Evolutionary conservation across 2,329 filamentous ascomycete genomes (phyloP), one percentile per base, ranked within the genome.

Genomic region (Pleurostoma richardsiae): DNA sequence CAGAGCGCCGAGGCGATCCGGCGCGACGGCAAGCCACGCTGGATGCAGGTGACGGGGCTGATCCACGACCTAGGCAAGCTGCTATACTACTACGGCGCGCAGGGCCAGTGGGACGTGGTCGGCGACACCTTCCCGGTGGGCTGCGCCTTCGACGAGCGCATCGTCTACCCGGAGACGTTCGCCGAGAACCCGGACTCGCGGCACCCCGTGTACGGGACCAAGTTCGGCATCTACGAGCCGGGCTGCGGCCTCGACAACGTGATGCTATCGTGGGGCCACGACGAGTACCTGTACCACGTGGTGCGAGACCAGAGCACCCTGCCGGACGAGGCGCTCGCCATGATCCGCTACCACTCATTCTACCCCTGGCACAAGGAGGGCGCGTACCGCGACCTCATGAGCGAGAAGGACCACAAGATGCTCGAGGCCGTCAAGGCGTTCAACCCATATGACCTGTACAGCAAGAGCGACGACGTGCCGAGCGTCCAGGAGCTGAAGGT

Each of bases 321-420:
- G 40, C 90, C 90, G 1, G 76, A 79, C 41, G 90, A 95, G 76
- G 87, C 86, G 0, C 77, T 96, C 8, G 90, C 90, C 50, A 95
- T 96, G 88, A 94, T 96, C 64, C 77, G 90, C 47, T 95, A 95
- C 69, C 90, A 96, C 70, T 89, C 84, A 5, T 95, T 95, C 70
- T 96, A 96, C 69, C 85, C 90, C 11, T 96, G 90, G 90, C 90
- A 95, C 69, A 81, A 77, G 51, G 84, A 86, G 64, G 85, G 85
- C 46, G 90, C 88, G 5, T 96, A 96, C 69, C 67, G 69, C 50
- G 82, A 89, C 67, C 79, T 95, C 65, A 95, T 95, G 90, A 79
- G 85, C 63, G 82, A 86, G 50, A 85, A 90, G 62, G 90, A 96
- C 58, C 70, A 85, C 65, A 76, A 78, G 58, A 90, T 95, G 84